Base-by-base conservation (phyloP, 805 yeast genomes). In the Zygosaccharomyces kombuchaensis region DNA sequence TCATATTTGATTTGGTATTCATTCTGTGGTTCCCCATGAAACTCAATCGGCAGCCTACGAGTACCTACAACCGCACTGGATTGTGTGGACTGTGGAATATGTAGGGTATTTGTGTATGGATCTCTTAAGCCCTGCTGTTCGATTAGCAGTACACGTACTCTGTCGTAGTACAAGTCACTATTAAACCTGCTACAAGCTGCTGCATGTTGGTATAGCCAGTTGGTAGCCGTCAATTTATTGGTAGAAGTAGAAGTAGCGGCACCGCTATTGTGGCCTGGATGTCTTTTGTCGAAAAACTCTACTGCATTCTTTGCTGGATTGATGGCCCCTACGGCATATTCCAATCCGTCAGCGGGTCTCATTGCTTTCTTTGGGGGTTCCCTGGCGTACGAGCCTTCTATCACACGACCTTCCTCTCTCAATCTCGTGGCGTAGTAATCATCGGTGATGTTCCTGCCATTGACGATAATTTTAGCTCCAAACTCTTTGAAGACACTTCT, bases 171-270 rank as follows among this genome's bases (percentile, higher is more conserved):
- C 38, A 89, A 67, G 47, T 74, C 74, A 27, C 78, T 68, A 63
- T 93, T 93, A 60, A 77, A 86, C 42, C 80, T 81, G 51, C 84
- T 74, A 3, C 89, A 79, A 26, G 91, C 84, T n/a, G 74, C 67
- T 0, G 96, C 93, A 54, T 87, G 89, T 57, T 87, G 90, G 54
- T 76, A 79, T 68, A 89, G 76, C 96, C 96, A 89, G 30, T 84
- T 80, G 26, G 83, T 82, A 53, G 87, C 87, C 27, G 78, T 75
- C 37, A 79, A 58, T 35, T 57, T 64, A 22, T 51, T 59, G 2
- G 59, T 56, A 9, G 59, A 42, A 19, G 53, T 43, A 46, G 71
- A 71, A 42, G 68, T 65, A 3, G 71, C 65, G 22, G 68, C 55
- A 1, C 75, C 74, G 32, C 34, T 39, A 41, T 31, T 34, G 27